Percentiles rank a stretch among this genome's conserved stretches.
Evolutionary conservation across 2,329 filamentous ascomycete genomes (phyloP).

Genomic region (Ophiostoma piceae): DNA sequence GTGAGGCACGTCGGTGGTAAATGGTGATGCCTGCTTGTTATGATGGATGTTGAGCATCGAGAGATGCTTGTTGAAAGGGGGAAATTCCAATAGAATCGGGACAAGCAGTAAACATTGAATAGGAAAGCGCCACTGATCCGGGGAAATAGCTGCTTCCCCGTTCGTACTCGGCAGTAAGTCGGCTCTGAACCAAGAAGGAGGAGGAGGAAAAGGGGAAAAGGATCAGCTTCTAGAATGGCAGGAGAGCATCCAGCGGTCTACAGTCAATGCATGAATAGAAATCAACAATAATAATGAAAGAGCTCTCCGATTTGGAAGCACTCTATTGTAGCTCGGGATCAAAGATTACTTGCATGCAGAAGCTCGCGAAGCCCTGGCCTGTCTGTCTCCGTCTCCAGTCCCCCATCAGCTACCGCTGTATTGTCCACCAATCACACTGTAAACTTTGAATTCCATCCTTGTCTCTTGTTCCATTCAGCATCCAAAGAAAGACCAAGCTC

Average conservation of each 20-base stretch:
- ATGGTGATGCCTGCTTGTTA: background rate
- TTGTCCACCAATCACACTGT: conserved; percentile 4
- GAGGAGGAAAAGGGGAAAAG: background rate
- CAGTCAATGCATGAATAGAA: background rate
- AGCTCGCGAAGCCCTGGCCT: background rate
- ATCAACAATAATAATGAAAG: background rate
- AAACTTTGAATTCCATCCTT: background rate
- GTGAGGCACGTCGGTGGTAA: background rate
- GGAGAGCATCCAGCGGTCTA: background rate
- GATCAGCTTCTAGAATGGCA: background rate
- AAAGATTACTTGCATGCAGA: background rate
- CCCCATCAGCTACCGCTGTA: background rate
- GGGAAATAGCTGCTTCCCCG: background rate
- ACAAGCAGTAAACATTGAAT: background rate
- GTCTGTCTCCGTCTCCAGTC: background rate
- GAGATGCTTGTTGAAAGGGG: too few species aligned
- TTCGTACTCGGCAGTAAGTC: background rate
- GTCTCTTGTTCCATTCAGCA: background rate
- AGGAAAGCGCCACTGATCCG: background rate
- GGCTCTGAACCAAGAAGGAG: background rate
- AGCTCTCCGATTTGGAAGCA: background rate
- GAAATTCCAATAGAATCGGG: background rate
- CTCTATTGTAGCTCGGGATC: too few species aligned
- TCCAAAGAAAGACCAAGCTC: background rate
- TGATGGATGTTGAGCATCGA: background rate